A percentile compares a stretch with the other conserved stretches of the same genome.
phyloP scores from a whole-genome alignment of 768 basidiomycete genomes.

The Floccularia luteovirens region DNA sequence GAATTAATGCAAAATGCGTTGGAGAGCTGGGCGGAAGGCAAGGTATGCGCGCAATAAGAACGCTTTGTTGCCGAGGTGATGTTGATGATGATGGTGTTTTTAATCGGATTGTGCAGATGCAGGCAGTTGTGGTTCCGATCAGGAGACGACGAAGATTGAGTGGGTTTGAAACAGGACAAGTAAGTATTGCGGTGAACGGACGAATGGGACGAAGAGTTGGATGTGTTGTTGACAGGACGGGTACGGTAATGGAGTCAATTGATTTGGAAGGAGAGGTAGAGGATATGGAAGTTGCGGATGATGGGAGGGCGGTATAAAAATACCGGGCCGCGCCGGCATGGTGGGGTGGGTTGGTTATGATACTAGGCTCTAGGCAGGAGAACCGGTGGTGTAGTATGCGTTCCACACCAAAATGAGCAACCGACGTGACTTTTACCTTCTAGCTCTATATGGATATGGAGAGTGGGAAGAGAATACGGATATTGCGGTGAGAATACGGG shows the following conservation, averaged over 20 bases:
- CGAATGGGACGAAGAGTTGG: slow-evolving; percentile 66
- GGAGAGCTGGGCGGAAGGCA: slow-evolving; percentile 49
- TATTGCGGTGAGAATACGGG: slow-evolving; percentile 35
- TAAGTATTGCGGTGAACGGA: slow-evolving; percentile 69
- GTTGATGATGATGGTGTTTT: slow-evolving; percentile 22
- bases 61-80: slow-evolving; percentile 14
- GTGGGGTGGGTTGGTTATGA: slow-evolving; percentile 12
- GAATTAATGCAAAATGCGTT: slow-evolving; percentile 55
- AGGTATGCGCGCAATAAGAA: slow-evolving; percentile 40
- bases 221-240: slow-evolving; percentile 62
- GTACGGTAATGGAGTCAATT: slow-evolving; percentile 59
- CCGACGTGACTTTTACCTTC: slow-evolving; percentile 25
- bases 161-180: slow-evolving; percentile 42
- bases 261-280: slow-evolving; percentile 72
- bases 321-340: slow-evolving; percentile 12
- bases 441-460: slow-evolving; percentile 28
- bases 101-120: slow-evolving; percentile 40
- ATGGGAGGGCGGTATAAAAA: slow-evolving; percentile 18
- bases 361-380: too few relatives aligned
- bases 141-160: slow-evolving; percentile 47
- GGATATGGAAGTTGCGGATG: slow-evolving; percentile 34
- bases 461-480: slow-evolving; percentile 24
- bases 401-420: slow-evolving; percentile 17
- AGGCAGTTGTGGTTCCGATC: slow-evolving; percentile 41
- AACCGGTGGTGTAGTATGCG: slow-evolving; percentile 16